These are phyloP conservation scores for Alternaria arborescens DNA, from an alignment of 2,329 filamentous ascomycete genomes.

Conservation along the genomic window DNA sequence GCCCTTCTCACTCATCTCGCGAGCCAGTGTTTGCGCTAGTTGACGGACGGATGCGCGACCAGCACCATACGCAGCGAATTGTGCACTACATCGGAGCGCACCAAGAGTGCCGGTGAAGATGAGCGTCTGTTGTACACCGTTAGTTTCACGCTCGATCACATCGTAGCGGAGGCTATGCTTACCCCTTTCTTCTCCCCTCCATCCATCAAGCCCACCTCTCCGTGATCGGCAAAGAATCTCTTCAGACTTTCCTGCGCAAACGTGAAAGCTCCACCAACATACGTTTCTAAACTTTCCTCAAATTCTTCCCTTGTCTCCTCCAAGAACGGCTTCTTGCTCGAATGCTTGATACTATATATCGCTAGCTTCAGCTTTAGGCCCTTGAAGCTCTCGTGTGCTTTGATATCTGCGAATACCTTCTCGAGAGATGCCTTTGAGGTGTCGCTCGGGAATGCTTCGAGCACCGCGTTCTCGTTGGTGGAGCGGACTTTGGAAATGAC, in stretches of 20 bases:
- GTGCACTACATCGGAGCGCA: constrained; percentile 62
- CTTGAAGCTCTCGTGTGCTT: constrained; percentile 58
- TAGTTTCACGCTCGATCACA: not conserved
- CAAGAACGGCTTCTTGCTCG: constrained; percentile 63
- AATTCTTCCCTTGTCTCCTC: constrained; percentile 60
- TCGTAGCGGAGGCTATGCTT: constrained; percentile 9
- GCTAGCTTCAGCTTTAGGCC: constrained; percentile 62
- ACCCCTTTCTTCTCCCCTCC: constrained; percentile 62
- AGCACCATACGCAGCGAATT: constrained; percentile 65
- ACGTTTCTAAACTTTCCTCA: constrained; percentile 58
- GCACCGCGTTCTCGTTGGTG: constrained; percentile 54
- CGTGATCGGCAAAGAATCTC: constrained; percentile 62
- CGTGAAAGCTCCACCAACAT: constrained; percentile 64
- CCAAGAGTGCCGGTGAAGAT: constrained; percentile 59
- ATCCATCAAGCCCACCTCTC: constrained; percentile 57
- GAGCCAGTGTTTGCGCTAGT: constrained; percentile 64
- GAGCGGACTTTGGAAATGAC: constrained; percentile 55
- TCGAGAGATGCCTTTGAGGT: constrained; percentile 59
- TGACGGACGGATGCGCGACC: constrained; percentile 62
- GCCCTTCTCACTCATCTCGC: constrained; percentile 65
- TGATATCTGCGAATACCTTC: constrained; percentile 60
- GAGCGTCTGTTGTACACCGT: constrained; percentile 7
- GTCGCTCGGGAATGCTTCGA: constrained; percentile 63
- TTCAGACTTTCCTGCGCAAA: constrained; percentile 64
- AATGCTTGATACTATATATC: constrained; percentile 66